Evolutionary conservation across 345 rosid species (phyloP).

Genomic region (Streptanthus diversifolius): DNA sequence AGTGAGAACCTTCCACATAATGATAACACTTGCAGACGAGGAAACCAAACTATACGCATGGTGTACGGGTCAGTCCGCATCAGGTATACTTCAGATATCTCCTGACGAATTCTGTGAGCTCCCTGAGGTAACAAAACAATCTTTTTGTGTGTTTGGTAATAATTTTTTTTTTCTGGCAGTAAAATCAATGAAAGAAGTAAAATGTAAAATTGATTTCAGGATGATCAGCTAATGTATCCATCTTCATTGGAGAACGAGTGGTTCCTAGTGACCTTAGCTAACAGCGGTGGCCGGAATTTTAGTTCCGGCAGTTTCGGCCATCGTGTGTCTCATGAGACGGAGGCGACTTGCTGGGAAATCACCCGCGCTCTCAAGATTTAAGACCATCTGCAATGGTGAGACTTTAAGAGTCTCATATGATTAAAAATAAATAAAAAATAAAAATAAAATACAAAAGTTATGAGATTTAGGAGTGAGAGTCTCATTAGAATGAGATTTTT

Average conservation of each 20-base stretch:
- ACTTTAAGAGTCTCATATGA: too few relatives aligned
- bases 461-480: too few relatives aligned
- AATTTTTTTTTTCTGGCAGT: background rate
- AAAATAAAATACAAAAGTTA: too few relatives aligned
- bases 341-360: slow-evolving; percentile 69
- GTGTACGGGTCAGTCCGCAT: slow-evolving; percentile 83
- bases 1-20: slow-evolving; percentile 60
- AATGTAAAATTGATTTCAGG: slow-evolving; percentile 42
- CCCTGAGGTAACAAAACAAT: slow-evolving; percentile 59
- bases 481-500: too few relatives aligned
- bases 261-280: slow-evolving; percentile 70
- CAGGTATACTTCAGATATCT: slow-evolving; percentile 83
- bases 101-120: slow-evolving; percentile 78
- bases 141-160: background rate
- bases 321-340: slow-evolving; percentile 15
- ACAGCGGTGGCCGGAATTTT: slow-evolving; percentile 33
- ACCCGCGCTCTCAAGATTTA: slow-evolving; percentile 61
- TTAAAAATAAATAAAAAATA: too few relatives aligned
- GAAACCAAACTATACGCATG: slow-evolving; percentile 55
- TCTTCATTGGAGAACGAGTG: slow-evolving; percentile 69
- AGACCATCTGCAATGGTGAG: too few relatives aligned
- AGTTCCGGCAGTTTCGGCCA: slow-evolving; percentile 20
- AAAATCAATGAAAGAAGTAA: background rate
- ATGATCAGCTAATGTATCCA: slow-evolving; percentile 80
- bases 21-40: slow-evolving; percentile 67